These are phyloP conservation scores for Puccinia coronata DNA, from an alignment of 1,284 basidiomycete species.

Conservation along the genomic window DNA sequence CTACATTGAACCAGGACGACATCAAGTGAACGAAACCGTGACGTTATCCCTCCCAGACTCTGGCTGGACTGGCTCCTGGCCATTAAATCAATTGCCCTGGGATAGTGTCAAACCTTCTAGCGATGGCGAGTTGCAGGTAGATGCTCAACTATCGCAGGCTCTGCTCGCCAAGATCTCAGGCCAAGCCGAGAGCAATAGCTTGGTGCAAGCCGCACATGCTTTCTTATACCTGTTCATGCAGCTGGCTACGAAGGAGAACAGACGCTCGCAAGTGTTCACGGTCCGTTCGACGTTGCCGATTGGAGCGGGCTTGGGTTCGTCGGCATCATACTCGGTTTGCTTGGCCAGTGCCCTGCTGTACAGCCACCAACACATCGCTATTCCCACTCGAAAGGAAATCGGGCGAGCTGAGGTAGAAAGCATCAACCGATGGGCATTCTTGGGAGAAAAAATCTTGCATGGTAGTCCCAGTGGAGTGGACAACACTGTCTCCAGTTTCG, in stretches of 20 bases:
- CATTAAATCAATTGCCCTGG: conserved; percentile 80
- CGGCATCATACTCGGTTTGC: conserved; percentile 89
- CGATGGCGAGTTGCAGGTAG: conserved; percentile 33
- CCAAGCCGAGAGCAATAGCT: conserved; percentile 55
- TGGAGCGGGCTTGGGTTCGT: conserved; percentile 95
- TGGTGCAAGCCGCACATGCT: conserved; percentile 72
- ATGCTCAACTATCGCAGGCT: conserved; percentile 47
- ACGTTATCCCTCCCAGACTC: conserved; percentile 81
- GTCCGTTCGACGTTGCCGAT: conserved; percentile 93
- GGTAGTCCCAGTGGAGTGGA: conserved; percentile 98
- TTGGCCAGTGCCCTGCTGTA: conserved; percentile 75
- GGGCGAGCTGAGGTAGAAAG: conserved; percentile 67
- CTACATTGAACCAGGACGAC: conserved; percentile 70
- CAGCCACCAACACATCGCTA: conserved; percentile 58
- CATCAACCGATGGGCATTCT: conserved; percentile 90
- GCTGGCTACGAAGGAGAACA: conserved; percentile 66
- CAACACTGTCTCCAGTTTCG: conserved; percentile 89
- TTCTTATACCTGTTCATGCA: conserved; percentile 95
- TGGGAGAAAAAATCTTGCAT: conserved; percentile 93
- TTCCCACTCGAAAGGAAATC: conserved; percentile 67
- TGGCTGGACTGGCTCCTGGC: conserved; percentile 78
- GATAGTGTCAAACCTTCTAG: conserved; percentile 61
- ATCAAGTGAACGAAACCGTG: conserved; percentile 67
- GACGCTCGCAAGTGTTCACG: conserved; percentile 75
- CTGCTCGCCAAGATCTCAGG: conserved; percentile 9